Evolutionary conservation across 768 basidiomycete species (phyloP).

Genomic region (button mushroom (Agaricus bisporus)): DNA sequence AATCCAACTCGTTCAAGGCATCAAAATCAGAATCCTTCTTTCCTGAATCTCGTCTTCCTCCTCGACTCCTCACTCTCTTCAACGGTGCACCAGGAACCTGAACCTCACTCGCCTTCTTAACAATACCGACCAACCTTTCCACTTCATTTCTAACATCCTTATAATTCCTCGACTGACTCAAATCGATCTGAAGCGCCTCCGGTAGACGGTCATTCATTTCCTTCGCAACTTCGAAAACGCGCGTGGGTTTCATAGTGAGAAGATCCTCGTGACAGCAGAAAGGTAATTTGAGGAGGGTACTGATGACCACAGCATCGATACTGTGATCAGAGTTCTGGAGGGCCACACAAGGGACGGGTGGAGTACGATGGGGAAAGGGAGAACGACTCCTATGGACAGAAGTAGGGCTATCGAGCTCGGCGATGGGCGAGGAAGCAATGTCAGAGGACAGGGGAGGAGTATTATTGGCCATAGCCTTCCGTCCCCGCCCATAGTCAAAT

Average conservation of each 20-base stretch:
- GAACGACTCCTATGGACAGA: neutral
- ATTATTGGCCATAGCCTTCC: neutral
- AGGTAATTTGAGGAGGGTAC: conserved; percentile 48
- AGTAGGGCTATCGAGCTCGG: conserved; percentile 1
- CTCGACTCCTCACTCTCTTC: conserved; percentile 22
- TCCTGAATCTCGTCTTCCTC: neutral
- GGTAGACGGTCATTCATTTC: conserved; percentile 56
- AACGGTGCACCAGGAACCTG: conserved; percentile 33
- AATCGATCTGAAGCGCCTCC: conserved; percentile 40
- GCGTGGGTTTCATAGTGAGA: conserved; percentile 49
- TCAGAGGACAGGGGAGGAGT: conserved; percentile 4
- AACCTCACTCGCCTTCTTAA: conserved; percentile 14
- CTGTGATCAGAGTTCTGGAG: conserved; percentile 55
- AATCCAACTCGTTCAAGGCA: conserved; percentile 7
- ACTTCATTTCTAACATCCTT: conserved; percentile 46
- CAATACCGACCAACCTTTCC: conserved; percentile 57
- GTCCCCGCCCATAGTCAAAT: neutral
- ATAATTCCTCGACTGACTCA: conserved; percentile 21
- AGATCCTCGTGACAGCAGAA: conserved; percentile 77
- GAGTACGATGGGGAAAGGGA: neutral
- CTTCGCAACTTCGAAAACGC: conserved; percentile 47
- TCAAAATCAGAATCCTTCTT: conserved; percentile 1
- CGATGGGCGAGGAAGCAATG: neutral
- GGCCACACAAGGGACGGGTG: conserved; percentile 32
- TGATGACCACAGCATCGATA: conserved; percentile 54